Evolutionary conservation across 306 rosid species (phyloP), one percentile per base, ranked within the genome.

Genomic region (Vicia faba): DNA sequence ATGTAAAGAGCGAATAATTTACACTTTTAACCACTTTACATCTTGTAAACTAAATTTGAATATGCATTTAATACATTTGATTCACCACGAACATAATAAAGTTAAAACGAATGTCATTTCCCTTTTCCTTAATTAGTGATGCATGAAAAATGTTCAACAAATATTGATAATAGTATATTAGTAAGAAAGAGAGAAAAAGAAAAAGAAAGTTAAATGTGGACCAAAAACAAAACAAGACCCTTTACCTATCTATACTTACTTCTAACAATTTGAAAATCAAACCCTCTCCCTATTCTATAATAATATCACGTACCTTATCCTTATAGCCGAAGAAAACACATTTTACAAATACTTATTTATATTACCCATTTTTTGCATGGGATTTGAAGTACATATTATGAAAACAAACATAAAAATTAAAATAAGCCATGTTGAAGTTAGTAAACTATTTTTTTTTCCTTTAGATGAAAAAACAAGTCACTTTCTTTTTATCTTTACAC

Each of bases 201-300:
- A 35, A 14, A 58, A 33, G 38, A 33, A 33, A 33, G 38, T 33
- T 33, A 33, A 33, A 7, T 33, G 72, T 61, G 82, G 72, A 78
- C 82, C 75, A 81, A 74, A 26, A 68, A 63, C 74, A 38, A 72
- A 71, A 79, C 45, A 18, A 29, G 73, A 11, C 38, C 62, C 74
- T 57, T 81, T 81, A 73, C 77, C 82, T 77, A 72, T 73, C 82
- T 77, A 72, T 73, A 74, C 78, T 74, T 66, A 60, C 85, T 59
- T 54, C 38, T 70, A 60, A 73, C 69, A 31, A 69, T 73, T 77
- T 70, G 58, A 69, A 73, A 73, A 44, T 45, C 53, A 56, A 73
- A 26, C 62, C 67, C 38, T 44, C 12, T 45, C 69, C 72, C 45
- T 1, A 57, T 15, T 40, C 79, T 18, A 49, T 2, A 18, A 48